Evolutionary conservation across 805 yeast genomes (phyloP).

Genomic region (Pichia insulana): DNA sequence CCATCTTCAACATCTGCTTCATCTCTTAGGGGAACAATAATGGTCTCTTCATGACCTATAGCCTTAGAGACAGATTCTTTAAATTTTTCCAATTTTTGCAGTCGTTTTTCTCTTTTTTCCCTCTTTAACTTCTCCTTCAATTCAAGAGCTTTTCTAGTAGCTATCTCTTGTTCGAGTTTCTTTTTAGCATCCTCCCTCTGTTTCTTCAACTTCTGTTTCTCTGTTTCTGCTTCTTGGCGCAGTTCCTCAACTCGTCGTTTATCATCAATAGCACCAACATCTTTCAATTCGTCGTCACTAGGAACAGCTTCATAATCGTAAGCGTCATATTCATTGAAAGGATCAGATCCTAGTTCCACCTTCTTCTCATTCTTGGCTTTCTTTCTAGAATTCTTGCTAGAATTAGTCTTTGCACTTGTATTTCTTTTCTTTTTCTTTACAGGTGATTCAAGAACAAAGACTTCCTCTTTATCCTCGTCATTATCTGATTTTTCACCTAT

Average conservation of each 20-base stretch:
- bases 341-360: not conserved
- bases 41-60: constrained; percentile 7
- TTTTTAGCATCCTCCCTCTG: constrained; percentile 14
- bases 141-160: constrained; percentile 10
- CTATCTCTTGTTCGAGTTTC: constrained; percentile 9
- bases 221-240: constrained; percentile 20
- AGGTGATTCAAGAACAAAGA: constrained; percentile 11
- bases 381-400: not conserved
- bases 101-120: not conserved
- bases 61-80: constrained; percentile 3
- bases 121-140: not conserved
- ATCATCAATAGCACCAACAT: constrained; percentile 11
- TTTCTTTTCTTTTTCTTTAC: constrained; percentile 1
- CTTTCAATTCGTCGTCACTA: too few species aligned
- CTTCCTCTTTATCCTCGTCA: constrained; percentile 1
- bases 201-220: constrained; percentile 11
- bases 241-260: constrained; percentile 21
- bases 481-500: constrained; percentile 1
- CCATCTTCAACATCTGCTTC: not conserved
- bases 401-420: not conserved
- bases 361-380: not conserved
- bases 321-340: not conserved
- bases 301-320: not conserved
- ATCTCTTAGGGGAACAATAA: constrained; percentile 9
- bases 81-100: constrained; percentile 5